Base-by-base conservation (phyloP, 1,139 yeast species). In the Blastobotrys proliferans region DNA sequence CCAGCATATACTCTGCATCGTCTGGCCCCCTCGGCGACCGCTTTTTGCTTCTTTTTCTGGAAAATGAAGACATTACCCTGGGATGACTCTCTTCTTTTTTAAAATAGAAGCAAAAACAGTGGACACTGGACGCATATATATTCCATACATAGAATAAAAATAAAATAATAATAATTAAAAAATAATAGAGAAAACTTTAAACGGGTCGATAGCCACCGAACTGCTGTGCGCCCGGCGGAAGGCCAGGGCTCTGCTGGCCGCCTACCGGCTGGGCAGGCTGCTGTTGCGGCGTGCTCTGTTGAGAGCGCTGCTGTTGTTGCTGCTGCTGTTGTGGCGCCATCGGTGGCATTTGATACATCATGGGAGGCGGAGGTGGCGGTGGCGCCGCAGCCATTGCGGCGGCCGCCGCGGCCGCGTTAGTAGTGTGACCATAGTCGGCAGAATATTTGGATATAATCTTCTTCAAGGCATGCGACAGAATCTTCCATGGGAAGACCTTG, bases 401-500 rank as follows among this genome's bases (percentile, higher is more conserved):
- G 13, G 35, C 44, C 1, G 35, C 41, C 4, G 38, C 38, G 13
- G 40, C 25, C 9, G 33, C 42, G 1, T 32, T 38, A 2, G 30
- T 34, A 3, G 39, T 16, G 28, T 40, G 41, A 28, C 47, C 47
- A 37, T 58, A 58, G 41, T 57, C 63, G 3, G 66, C 67, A 6
- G 66, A 61, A 56, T 81, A 82, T 59, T 81, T 81, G 35, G 80
- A 69, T 38, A 80, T 68, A n/a, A 81, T 83, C 55, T 78, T 81
- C 32, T 68, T 64, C 41, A 81, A 59, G 0, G 88, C 88, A 33
- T 64, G 67, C 30, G 68, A 71, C 28, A 81, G 63, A 43, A 72
- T 71, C 18, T 63, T 55, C 88, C 88, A 81, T 28, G 69, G 68
- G 54, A 81, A 78, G 3, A 81, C 87, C 57, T 81, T 81, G 49